Evolutionary conservation across 306 rosid species (phyloP), one percentile per base, ranked within the genome.

Genomic region (Gastrolobium bilobum): DNA sequence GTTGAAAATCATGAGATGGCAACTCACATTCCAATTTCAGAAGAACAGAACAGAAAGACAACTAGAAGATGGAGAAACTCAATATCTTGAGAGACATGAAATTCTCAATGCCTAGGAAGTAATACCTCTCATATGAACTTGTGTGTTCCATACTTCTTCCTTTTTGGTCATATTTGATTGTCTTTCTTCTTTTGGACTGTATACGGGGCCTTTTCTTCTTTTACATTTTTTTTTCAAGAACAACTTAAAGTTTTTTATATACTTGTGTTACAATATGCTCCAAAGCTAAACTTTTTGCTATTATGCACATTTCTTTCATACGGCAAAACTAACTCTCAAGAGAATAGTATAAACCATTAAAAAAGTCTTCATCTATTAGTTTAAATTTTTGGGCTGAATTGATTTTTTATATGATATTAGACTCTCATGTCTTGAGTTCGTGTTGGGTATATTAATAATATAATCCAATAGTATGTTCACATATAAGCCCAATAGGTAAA

Each of bases 41-140:
- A 77, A 52, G 92, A 89, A 69, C 90, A 73, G 73, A 85, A 64
- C 79, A 81, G 81, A 66, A 90, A 88, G 84, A 84, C 87, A 65
- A 84, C 92, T 15, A 89, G 99, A 85, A 89, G 94, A 83, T 93
- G 99, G 99, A 93, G 99, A 84, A 93, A 93, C 87, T 96, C 99
- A 70, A 93, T 96, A 72, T 96, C 99, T 14, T 96, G 86, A 90
- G 40, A 67, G 58, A 74, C 65, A 68, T 54, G 38, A 68, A 75
- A 38, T 47, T 60, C 54, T 81, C 64, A 53, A 29, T 63, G 31
- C 63, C 14, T 40, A 20, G 69, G 52, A 68, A 60, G 51, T 59
- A 63, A 70, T 68, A 46, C 34, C 61, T 76, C 34, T 68, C 67
- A 62, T 52, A 39, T 69, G 48, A 63, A 30, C 84, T 72, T 60